Base-by-base conservation (phyloP, 768 basidiomycete genomes). In the Leccinum rimulosum region DNA sequence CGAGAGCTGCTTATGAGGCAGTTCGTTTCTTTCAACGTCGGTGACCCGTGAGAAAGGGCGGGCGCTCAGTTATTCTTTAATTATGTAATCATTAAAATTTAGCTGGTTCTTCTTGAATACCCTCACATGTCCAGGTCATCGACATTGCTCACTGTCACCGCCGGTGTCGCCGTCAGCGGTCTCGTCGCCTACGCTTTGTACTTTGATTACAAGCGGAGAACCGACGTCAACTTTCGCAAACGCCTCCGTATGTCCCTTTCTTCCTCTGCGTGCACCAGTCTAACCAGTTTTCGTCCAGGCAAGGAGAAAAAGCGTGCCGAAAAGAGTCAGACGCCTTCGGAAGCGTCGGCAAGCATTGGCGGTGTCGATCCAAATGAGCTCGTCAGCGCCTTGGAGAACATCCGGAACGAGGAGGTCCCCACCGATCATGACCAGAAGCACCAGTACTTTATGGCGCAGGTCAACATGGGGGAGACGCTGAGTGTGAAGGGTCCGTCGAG, bases 141-240 rank as follows among this genome's bases (percentile, higher is more conserved):
- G 62, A 73, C 76, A 30, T 63, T 75, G 54, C 58, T 82, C 63
- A 74, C 79, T 38, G 71, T 77, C 33, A 33, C 33, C 64, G 75
- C 78, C 22, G 74, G 75, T 49, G 68, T 78, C 55, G 80, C 86
- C 22, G 81, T 83, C 48, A 80, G 86, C 50, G 70, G 75, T 50
- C 66, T 87, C 40, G 74, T 90, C 36, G 93, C 86, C 25, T 98
- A 98, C 73, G 93, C 90, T 31, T 81, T 85, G 55, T 98, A 94
- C 76, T 99, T 98, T 68, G 97, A 99, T 80, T 87, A 96, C 79
- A 91, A 84, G 78, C 87, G 97, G 54, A 84, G 95, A 69, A 92
- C 90, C 71, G 93, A 97, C 70, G 74, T 79, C 47, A 80, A 82
- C 15, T 99, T 99, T 82, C 85, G 97, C 72, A 93, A 86, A 77